A percentile compares a stretch with the other conserved stretches of the same genome.
phyloP scores from a whole-genome alignment of 1,139 yeast genomes.

The Hemisphaericaspora lyxosophila region DNA sequence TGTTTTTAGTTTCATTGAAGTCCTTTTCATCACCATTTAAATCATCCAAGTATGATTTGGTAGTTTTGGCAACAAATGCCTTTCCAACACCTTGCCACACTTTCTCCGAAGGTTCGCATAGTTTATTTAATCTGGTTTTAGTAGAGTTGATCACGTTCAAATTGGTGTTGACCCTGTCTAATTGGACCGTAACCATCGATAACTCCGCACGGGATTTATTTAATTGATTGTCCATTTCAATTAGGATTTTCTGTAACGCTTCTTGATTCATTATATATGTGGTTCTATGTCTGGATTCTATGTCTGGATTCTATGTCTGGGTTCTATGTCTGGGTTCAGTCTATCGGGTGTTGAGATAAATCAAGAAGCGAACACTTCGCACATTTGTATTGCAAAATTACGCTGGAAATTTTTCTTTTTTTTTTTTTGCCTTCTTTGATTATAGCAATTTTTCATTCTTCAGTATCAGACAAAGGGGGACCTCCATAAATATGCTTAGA shows the following conservation, averaged over 20 bases:
- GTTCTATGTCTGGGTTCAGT: no score
- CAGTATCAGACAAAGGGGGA: neutral
- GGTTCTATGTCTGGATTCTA: neutral
- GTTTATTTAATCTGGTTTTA: conserved; percentile 46
- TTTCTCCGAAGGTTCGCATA: conserved; percentile 39
- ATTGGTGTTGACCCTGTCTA: conserved; percentile 57
- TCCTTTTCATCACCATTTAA: conserved; percentile 53
- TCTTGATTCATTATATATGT: conserved; percentile 46
- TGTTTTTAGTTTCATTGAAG: conserved; percentile 58
- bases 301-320: no score
- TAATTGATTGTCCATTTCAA: conserved; percentile 67
- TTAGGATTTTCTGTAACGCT: conserved; percentile 50
- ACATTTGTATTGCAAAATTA: neutral
- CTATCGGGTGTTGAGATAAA: no score
- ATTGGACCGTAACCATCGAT: conserved; percentile 59
- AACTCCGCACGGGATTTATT: conserved; percentile 64
- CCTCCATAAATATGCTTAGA: conserved; percentile 8
- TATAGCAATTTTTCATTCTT: no score
- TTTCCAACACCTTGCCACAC: conserved; percentile 91
- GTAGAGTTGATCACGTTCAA: conserved; percentile 59
- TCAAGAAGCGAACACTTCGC: no score
- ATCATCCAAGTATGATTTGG: conserved; percentile 46
- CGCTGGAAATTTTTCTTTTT: neutral
- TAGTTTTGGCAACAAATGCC: conserved; percentile 54
- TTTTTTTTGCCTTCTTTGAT: no score